These are phyloP conservation scores for Simmondsia chinensis DNA, from an alignment of 148 eudicot genomes.

Conservation along the genomic window DNA sequence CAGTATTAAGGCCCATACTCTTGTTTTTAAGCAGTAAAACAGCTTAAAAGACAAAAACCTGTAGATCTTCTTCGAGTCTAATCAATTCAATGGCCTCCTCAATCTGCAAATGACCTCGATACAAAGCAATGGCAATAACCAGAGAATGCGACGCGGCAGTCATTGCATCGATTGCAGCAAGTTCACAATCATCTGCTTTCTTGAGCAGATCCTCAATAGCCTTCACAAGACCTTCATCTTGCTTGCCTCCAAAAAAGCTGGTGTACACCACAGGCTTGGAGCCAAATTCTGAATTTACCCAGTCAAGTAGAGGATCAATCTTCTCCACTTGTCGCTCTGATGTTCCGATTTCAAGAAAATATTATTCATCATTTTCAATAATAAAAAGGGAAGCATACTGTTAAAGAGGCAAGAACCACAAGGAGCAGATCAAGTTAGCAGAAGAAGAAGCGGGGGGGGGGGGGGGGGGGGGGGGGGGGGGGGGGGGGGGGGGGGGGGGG, in stretches of 20 bases:
- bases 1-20: no score
- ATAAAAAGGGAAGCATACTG: background rate
- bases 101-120: conserved; percentile 55
- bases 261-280: conserved; percentile 70
- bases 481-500: background rate
- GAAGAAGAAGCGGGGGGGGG: background rate
- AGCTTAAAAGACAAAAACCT: conserved; percentile 32
- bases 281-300: conserved; percentile 90
- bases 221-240: conserved; percentile 66
- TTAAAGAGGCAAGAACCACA: background rate
- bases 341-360: background rate
- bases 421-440: background rate
- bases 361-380: no score
- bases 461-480: background rate
- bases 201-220: conserved; percentile 60
- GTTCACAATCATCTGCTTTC: conserved; percentile 68
- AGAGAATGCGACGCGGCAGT: conserved; percentile 83
- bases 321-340: conserved; percentile 81
- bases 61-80: conserved; percentile 93
- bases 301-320: conserved; percentile 68
- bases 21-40: background rate
- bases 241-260: conserved; percentile 84
- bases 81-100: conserved; percentile 85
- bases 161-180: conserved; percentile 87
- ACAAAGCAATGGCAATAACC: conserved; percentile 54